Percentiles rank a stretch among this genome's conserved stretches.
Conservation (phyloP, 371 early-diverging fungal species). For the Blastocladiella emersonii region DNA sequence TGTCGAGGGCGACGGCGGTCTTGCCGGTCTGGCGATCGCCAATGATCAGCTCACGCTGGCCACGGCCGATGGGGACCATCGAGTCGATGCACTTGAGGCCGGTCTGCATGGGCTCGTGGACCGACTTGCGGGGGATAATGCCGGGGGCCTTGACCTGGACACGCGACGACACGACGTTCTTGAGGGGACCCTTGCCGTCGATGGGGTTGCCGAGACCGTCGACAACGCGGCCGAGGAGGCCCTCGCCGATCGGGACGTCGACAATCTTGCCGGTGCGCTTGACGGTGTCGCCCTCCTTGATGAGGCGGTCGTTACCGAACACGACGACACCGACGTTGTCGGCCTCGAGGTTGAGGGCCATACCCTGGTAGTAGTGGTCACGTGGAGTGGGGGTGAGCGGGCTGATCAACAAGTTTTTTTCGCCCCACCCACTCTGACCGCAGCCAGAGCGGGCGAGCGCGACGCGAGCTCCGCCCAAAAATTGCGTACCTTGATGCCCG, state of each 20-base stretch:
- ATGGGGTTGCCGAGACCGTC: conserved; percentile 95
- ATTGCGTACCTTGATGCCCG: conserved; percentile 68
- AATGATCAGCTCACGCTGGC: conserved; percentile 96
- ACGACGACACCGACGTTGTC: conserved; percentile 98
- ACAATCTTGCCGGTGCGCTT: conserved; percentile 94
- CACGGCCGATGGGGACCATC: conserved; percentile 96
- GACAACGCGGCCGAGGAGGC: conserved; percentile 87
- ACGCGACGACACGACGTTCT: conserved; percentile 62
- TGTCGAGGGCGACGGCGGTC: conserved; percentile 89
- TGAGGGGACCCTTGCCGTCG: conserved; percentile 88
- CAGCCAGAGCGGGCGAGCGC: background rate
- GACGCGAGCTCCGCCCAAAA: no score
- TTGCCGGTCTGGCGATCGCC: conserved; percentile 97
- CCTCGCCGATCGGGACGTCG: conserved; percentile 85
- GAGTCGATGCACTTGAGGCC: conserved; percentile 96
- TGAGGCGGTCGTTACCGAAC: conserved; percentile 93
- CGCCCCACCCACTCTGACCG: no score
- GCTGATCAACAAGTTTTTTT: no score
- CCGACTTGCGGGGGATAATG: conserved; percentile 92
- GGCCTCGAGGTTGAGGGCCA: conserved; percentile 93
- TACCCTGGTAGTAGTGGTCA: conserved; percentile 43
- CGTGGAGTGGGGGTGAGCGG: no score
- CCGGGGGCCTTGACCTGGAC: conserved; percentile 95
- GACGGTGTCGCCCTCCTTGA: conserved; percentile 93
- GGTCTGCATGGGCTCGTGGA: conserved; percentile 94